Base-by-base conservation (phyloP, 768 basidiomycete species). In the Coprinopsis cinerea region DNA sequence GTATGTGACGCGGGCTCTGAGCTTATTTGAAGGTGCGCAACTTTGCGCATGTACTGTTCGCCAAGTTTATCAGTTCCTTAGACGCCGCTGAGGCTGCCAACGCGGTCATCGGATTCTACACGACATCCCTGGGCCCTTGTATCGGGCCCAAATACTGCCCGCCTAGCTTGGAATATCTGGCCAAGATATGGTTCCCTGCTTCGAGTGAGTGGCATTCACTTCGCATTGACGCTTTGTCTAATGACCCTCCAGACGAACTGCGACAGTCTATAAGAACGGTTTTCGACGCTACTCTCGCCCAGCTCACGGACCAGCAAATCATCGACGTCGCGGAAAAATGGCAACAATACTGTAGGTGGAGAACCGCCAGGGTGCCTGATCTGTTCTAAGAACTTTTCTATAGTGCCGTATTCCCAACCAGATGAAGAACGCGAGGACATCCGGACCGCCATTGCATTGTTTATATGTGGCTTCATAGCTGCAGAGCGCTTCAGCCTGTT, bases 381-480 rank as follows among this genome's bases (percentile, higher is more conserved):
- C 7, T 28, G 27, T 45, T 48, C 35, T 26, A 11, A 45, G n/a
- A 34, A 9, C 30, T 43, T 13, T 34, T 34, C 26, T 36, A 2
- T 52, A 88, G 84, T 85, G 4, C 84, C 84, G 2, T 76, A 72
- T 44, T 63, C 82, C 36, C 83, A 82, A 57, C 76, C 82, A 1
- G 72, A 79, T 32, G 75, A 74, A 0, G 76, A 85, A 40, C 79
- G 75, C 48, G 79, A 87, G 55, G 75, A 76, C 0, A 63, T 70
- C 1, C 73, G 65, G 7, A 76, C 85, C 0, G 86, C 86, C 1
- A 69, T 85, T 22, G 84, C 92, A 0, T 67, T 97, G 3, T 84
- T 89, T 45, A 68, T 97, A 22, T 83, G 90, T 34, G 93, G 93
- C 0, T 84, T 83, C 54, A 76, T 95, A 48, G 88, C 93, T 2